Evolutionary conservation across 139 green algal genomes (phyloP).

Genomic region (Chlorella vulgaris): DNA sequence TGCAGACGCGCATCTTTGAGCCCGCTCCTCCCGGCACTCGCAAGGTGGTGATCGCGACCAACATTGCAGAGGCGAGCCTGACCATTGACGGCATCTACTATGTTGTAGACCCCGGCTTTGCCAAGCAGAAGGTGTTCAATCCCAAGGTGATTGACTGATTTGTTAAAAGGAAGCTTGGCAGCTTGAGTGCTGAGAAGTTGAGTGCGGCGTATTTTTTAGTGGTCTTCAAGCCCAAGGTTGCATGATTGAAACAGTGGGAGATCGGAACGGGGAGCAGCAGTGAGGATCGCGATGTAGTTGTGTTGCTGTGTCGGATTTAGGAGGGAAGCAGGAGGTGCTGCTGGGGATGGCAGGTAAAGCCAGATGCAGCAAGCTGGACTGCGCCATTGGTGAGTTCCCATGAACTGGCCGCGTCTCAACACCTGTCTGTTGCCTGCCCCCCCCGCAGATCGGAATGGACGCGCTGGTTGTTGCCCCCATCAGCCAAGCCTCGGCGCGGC

Average conservation of each 20-base stretch:
- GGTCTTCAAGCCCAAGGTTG: too few relatives aligned
- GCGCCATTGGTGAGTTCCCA: too few relatives aligned
- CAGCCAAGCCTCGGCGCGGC: conserved; percentile 88
- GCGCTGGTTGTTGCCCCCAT: conserved; percentile 94
- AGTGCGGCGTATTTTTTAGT: too few relatives aligned
- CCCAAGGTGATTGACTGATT: conserved; percentile 13
- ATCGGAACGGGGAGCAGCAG: too few relatives aligned
- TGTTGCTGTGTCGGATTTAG: too few relatives aligned
- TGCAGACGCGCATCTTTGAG: conserved; percentile 97
- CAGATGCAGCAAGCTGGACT: too few relatives aligned
- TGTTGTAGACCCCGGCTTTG: conserved; percentile 90
- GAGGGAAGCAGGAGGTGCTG: too few relatives aligned
- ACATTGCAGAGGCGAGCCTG: conserved; percentile 97
- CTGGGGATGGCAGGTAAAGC: too few relatives aligned
- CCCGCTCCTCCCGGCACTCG: conserved; percentile 87
- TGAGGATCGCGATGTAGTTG: too few relatives aligned
- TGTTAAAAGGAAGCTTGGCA: neutral
- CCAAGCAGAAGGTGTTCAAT: conserved; percentile 81
- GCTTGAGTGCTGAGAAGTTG: too few relatives aligned
- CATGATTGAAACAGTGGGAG: too few relatives aligned
- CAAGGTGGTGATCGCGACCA: conserved; percentile 97
- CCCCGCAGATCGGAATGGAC: conserved; percentile 90
- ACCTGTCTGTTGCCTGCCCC: neutral
- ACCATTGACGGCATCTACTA: conserved; percentile 99
- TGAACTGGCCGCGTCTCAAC: neutral